These are phyloP conservation scores for Scutellaria galericulata DNA, from an alignment of 257 asterid species.

Conservation along the genomic window DNA sequence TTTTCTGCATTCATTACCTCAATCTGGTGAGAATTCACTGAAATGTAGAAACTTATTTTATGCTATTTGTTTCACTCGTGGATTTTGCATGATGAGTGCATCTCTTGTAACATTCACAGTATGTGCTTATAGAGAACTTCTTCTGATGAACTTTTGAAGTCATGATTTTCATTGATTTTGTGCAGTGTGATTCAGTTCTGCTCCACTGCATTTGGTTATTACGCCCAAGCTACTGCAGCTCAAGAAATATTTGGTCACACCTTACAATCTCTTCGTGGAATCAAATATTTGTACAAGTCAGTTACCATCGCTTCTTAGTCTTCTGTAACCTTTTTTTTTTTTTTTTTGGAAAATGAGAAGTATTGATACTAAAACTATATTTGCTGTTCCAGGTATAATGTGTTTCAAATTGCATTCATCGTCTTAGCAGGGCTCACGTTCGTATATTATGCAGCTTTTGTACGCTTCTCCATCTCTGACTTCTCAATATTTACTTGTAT, in stretches of 20 bases:
- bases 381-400: slow-evolving; percentile 76
- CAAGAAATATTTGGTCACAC: slow-evolving; percentile 99
- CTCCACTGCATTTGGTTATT: slow-evolving; percentile 94
- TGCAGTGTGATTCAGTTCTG: slow-evolving; percentile 99
- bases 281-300: slow-evolving; percentile 94
- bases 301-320: slow-evolving; percentile 35
- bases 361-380: slow-evolving; percentile 10
- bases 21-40: slow-evolving; percentile 11
- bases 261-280: slow-evolving; percentile 95
- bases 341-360: neutral
- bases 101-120: slow-evolving; percentile 9
- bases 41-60: slow-evolving; percentile 1
- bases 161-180: slow-evolving; percentile 20
- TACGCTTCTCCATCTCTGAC: slow-evolving; percentile 44
- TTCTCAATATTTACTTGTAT: neutral
- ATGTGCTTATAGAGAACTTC: neutral
- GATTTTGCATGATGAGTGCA: slow-evolving; percentile 2
- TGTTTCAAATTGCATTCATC: slow-evolving; percentile 92
- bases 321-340: neutral
- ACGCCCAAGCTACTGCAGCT: slow-evolving; percentile 99
- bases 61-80: slow-evolving; percentile 6
- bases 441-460: slow-evolving; percentile 86
- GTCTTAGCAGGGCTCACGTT: slow-evolving; percentile 90
- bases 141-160: slow-evolving; percentile 25
- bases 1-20: neutral